Evolutionary conservation across 352 stramenopile species (phyloP), one percentile per base, ranked within the genome.

Genomic region (Nothophytophthora sp.): DNA sequence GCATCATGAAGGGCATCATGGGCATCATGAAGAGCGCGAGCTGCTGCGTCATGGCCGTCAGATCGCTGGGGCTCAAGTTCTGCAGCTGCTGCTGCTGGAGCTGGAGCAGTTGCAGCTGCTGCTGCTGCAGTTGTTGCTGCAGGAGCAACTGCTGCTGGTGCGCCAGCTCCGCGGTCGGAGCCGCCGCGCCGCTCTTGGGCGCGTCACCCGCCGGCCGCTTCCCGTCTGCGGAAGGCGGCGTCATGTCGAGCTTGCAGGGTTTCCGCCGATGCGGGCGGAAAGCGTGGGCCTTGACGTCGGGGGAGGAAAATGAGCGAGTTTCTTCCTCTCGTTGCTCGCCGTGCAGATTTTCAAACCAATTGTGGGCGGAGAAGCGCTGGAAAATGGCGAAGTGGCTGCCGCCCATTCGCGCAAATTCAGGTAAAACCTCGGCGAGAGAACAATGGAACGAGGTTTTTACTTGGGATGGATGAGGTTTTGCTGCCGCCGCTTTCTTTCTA

Each of bases 11-110:
- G 30, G 79, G 79, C 58, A 90, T 83, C 71, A 90, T 87, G 42
- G 78, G 75, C 74, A 86, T 86, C 78, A 89, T 89, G 36, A 90
- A 70, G 30, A 87, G 63, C 48, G 77, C 77, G 32, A 90, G 80
- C 45, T 90, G 79, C 50, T 90, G 79, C 37, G 81, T 67, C 55
- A 90, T 67, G 2, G 73, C 60, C 9, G 72, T 59, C 43, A 87
- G 45, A 13, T 89, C 78, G 28, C 59, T 76, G 5, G 76, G 73
- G 19, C 63, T 84, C 70, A 86, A 76, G 33, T 70, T 77, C 46
- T 83, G 73, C 28, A 77, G 46, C 23, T 81, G 70, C 40, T 77
- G 67, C 42, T 75, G 61, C 48, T 80, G 69, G 39, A 76, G 48
- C 43, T 81, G 79, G 18, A 90, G 49, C 13, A 70, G 61, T 49